Evolutionary conservation across 1,139 yeast genomes (phyloP).

Genomic region (Debaryomyces sp.): DNA sequence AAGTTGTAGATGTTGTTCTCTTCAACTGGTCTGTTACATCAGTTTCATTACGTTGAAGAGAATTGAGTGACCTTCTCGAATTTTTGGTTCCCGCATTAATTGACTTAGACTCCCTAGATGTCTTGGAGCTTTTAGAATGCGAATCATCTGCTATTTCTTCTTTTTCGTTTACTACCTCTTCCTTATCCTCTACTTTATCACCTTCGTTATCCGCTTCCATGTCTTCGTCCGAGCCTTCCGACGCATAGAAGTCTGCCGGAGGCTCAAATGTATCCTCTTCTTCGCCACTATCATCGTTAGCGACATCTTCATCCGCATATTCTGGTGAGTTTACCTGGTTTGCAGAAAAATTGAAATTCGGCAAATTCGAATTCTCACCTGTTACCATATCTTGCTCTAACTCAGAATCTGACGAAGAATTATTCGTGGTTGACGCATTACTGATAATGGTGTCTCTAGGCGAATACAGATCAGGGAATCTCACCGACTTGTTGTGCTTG

Average conservation of each 20-base stretch:
- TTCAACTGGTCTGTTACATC: conserved; percentile 27
- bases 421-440: conserved; percentile 28
- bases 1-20: conserved; percentile 12
- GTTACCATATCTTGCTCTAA: conserved; percentile 16
- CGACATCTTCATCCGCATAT: conserved; percentile 9
- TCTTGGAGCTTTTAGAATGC: conserved; percentile 6
- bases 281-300: conserved; percentile 8
- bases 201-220: background rate
- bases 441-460: conserved; percentile 30
- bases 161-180: background rate
- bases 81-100: background rate
- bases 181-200: background rate
- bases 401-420: conserved; percentile 21
- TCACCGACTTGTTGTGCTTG: conserved; percentile 25
- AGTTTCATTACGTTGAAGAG: conserved; percentile 11
- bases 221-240: background rate
- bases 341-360: conserved; percentile 17
- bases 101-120: background rate
- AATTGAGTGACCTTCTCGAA: conserved; percentile 12
- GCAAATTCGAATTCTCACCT: conserved; percentile 16
- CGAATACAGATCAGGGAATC: conserved; percentile 33
- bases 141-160: conserved; percentile 12
- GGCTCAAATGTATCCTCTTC: conserved; percentile 10
- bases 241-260: conserved; percentile 1
- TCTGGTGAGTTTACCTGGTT: background rate